phyloP scores from a whole-genome alignment of 352 stramenopile genomes.

The Thalassiosira livingstoniorum region DNA sequence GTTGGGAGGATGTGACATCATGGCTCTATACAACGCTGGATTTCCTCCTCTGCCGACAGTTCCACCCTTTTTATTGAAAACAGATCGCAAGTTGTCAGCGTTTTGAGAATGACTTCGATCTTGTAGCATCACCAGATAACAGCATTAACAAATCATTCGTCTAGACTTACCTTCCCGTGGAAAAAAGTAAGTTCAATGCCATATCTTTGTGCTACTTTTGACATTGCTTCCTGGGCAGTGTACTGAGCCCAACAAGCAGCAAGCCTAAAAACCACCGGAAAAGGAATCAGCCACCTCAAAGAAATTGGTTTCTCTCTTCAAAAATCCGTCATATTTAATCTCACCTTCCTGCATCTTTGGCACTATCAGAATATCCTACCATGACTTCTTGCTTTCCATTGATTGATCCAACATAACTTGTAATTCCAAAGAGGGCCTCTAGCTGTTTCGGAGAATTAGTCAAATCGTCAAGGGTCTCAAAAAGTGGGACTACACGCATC shows the following conservation, averaged over 20 bases:
- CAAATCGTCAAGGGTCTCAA: slow-evolving; percentile 90
- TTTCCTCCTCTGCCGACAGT: slow-evolving; percentile 89
- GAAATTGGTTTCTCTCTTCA: too few relatives aligned
- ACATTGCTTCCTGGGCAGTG: slow-evolving; percentile 87
- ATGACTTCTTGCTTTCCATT: slow-evolving; percentile 87
- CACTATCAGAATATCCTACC: slow-evolving; percentile 89
- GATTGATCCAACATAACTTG: slow-evolving; percentile 80
- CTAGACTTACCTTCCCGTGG: slow-evolving; percentile 79
- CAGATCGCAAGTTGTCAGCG: too few relatives aligned
- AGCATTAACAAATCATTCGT: too few relatives aligned
- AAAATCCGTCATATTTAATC: too few relatives aligned
- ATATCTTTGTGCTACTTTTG: slow-evolving; percentile 79
- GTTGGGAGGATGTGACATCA: slow-evolving; percentile 86
- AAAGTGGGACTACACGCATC: slow-evolving; percentile 89
- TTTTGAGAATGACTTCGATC: too few relatives aligned
- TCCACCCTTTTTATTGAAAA: slow-evolving; percentile 90
- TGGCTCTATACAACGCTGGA: slow-evolving; percentile 86
- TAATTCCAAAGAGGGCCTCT: slow-evolving; percentile 68
- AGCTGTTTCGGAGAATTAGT: slow-evolving; percentile 76
- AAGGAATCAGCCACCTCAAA: too few relatives aligned
- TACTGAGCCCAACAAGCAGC: slow-evolving; percentile 89
- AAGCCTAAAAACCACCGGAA: slow-evolving; percentile 62
- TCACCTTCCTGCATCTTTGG: slow-evolving; percentile 87
- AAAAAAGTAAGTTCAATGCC: slow-evolving; percentile 89
- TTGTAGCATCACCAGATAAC: too few relatives aligned